Conservation (phyloP, 116 monocot genomes). For the Zostera marina region DNA sequence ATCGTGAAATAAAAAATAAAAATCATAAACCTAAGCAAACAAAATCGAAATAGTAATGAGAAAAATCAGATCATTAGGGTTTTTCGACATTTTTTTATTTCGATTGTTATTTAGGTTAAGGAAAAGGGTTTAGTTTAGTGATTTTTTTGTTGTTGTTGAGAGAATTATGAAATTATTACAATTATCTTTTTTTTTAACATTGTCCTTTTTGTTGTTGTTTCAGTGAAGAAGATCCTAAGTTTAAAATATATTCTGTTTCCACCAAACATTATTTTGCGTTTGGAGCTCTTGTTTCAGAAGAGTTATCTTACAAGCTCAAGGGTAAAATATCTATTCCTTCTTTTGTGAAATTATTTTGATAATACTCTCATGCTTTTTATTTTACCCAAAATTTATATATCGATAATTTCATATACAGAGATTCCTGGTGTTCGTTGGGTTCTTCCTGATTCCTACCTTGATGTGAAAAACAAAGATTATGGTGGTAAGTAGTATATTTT, state of each 20-base stretch:
- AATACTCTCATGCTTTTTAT: background rate
- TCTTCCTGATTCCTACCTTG: conserved; percentile 94
- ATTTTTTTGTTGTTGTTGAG: too few species aligned
- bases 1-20: too few species aligned
- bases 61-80: too few species aligned
- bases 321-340: conserved; percentile 11
- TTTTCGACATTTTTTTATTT: too few species aligned
- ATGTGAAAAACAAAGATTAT: conserved; percentile 94
- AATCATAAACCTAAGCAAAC: too few species aligned
- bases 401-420: conserved; percentile 29
- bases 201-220: conserved; percentile 4
- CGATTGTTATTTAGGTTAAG: too few species aligned
- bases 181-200: background rate
- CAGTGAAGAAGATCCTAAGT: conserved; percentile 88
- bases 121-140: too few species aligned
- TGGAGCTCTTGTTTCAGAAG: conserved; percentile 82
- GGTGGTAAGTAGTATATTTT: conserved; percentile 35
- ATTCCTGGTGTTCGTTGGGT: conserved; percentile 88
- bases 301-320: conserved; percentile 81
- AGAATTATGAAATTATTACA: too few species aligned
- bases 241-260: conserved; percentile 87
- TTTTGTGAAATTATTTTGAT: background rate
- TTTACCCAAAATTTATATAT: background rate
- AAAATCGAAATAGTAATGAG: too few species aligned
- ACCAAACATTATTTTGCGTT: conserved; percentile 97